A percentile compares a stretch with the other conserved stretches of the same genome.
Conservation (phyloP, 352 stramenopile genomes). For the Pythium volutum region DNA sequence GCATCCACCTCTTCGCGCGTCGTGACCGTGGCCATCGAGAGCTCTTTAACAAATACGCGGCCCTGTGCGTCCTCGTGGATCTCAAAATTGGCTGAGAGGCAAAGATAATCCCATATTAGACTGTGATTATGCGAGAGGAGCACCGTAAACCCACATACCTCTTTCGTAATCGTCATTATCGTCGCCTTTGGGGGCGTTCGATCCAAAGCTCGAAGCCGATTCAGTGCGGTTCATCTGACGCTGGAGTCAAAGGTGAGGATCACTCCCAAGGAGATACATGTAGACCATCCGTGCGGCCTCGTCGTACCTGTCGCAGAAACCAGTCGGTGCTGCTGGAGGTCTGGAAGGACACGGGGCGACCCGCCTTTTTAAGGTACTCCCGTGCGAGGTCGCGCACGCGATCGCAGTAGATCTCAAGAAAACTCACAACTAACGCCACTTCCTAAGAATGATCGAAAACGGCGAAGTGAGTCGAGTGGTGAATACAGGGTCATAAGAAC, state of each 20-base stretch:
- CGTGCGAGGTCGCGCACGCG: slow-evolving; percentile 89
- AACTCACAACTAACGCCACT: slow-evolving; percentile 85
- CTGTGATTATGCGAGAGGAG: background rate
- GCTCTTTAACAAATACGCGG: slow-evolving; percentile 92
- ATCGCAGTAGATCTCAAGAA: slow-evolving; percentile 94
- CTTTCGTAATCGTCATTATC: slow-evolving; percentile 86
- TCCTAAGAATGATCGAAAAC: slow-evolving; percentile 42
- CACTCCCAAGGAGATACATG: background rate
- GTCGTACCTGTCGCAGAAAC: slow-evolving; percentile 70
- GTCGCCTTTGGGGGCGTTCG: slow-evolving; percentile 43
- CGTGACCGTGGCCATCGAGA: slow-evolving; percentile 89
- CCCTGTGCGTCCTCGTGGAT: slow-evolving; percentile 92
- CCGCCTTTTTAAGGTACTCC: slow-evolving; percentile 82
- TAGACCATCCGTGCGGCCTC: background rate
- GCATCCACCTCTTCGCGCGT: slow-evolving; percentile 80
- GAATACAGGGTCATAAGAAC: no score
- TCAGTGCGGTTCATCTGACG: slow-evolving; percentile 69
- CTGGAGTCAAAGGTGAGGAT: slow-evolving; percentile 15
- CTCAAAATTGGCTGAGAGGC: slow-evolving; percentile 83
- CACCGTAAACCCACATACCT: slow-evolving; percentile 27
- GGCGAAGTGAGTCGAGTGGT: no score
- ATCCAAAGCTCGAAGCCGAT: slow-evolving; percentile 65
- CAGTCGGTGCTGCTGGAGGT: slow-evolving; percentile 78
- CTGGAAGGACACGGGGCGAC: slow-evolving; percentile 64
- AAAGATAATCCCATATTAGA: background rate